These are phyloP conservation scores for Trichomonas vaginalis DNA, from an alignment of 208 protist species.

Conservation along the genomic window DNA sequence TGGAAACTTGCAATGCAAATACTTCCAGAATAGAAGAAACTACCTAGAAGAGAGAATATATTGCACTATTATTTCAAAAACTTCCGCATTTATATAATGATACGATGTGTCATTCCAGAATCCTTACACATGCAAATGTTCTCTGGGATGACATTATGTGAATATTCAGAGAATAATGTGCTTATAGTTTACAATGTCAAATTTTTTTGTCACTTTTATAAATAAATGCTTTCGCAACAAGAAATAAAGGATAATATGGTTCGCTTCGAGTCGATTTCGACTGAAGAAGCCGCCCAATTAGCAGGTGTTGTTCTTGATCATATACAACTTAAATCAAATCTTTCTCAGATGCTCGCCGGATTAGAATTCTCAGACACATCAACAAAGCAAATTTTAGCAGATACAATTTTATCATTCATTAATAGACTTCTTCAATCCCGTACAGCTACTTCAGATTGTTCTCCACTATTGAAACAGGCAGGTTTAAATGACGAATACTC, in stretches of 20 bases:
- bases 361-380: neutral
- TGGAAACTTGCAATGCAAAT: neutral
- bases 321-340: neutral
- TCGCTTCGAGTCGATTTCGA: neutral
- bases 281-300: neutral
- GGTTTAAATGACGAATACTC: neutral
- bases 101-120: neutral
- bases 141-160: neutral
- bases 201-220: neutral
- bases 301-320: neutral
- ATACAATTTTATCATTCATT: neutral
- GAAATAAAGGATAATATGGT: neutral
- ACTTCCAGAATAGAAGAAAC: neutral
- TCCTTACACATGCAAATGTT: neutral
- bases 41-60: neutral
- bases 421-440: neutral
- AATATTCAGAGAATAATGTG: too few species aligned
- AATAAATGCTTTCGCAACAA: constrained; percentile 2
- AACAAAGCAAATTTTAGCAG: neutral
- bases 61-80: neutral
- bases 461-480: neutral
- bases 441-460: neutral
- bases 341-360: neutral
- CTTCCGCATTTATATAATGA: neutral
- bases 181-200: too few species aligned